A percentile compares a stretch with the other conserved stretches of the same genome.
phyloP scores from a whole-genome alignment of 2,329 filamentous ascomycete species.

The Colletotrichum nymphaeae region DNA sequence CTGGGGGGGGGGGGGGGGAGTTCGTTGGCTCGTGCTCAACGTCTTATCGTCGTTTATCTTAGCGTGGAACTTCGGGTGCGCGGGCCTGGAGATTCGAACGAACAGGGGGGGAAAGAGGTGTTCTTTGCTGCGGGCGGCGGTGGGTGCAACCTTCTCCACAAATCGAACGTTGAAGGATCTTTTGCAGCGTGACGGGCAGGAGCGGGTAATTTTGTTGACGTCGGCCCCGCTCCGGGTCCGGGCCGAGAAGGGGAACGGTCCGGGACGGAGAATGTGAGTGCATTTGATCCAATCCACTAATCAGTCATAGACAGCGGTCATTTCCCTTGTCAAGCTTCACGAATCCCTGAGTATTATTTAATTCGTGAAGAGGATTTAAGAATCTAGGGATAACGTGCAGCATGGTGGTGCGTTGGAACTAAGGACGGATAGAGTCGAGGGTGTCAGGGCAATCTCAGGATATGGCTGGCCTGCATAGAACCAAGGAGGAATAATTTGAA shows the following conservation, averaged over 20 bases:
- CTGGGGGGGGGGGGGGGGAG: background rate
- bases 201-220: background rate
- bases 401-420: background rate
- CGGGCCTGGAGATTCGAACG: background rate
- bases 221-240: constrained; percentile 11
- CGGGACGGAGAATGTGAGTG: background rate
- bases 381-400: background rate
- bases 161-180: background rate
- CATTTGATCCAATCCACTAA: background rate
- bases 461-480: background rate
- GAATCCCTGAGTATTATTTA: too few relatives aligned
- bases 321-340: too few relatives aligned
- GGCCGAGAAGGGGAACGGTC: background rate
- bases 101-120: background rate
- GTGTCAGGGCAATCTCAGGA: background rate
- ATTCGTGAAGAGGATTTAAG: background rate
- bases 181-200: background rate
- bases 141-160: constrained; percentile 10
- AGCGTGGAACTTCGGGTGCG: background rate
- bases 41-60: constrained; percentile 3
- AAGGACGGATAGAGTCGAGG: background rate
- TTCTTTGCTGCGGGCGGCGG: background rate
- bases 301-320: too few relatives aligned
- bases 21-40: background rate
- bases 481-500: background rate